A percentile compares a stretch with the other conserved stretches of the same genome.
phyloP scores from a whole-genome alignment of 768 basidiomycete genomes.

The Coprinopsis sp. region DNA sequence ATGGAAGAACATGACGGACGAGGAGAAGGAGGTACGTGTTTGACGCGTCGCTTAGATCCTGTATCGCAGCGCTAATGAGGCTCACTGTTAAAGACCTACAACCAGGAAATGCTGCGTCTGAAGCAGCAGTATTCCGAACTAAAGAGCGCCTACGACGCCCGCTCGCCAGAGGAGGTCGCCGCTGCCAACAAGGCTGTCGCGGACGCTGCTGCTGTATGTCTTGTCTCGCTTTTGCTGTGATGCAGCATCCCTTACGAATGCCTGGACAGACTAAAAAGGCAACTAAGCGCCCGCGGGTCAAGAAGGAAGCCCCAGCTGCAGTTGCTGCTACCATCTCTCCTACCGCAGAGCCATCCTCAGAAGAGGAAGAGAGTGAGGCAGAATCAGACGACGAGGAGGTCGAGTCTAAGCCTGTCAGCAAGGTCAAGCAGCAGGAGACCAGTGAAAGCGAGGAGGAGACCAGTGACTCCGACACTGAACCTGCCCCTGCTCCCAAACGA shows the following conservation, averaged over 20 bases:
- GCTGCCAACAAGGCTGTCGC: conserved; percentile 42
- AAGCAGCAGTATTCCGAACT: conserved; percentile 61
- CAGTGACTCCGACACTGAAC: conserved; percentile 9
- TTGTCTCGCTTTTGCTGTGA: conserved; percentile 2
- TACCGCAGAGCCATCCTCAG: conserved; percentile 13
- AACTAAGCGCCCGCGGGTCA: conserved; percentile 19
- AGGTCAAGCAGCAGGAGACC: background rate
- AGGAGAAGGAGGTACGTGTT: conserved; percentile 67
- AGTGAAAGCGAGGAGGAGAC: conserved; percentile 2
- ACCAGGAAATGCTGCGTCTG: conserved; percentile 46
- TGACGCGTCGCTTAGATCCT: conserved; percentile 11
- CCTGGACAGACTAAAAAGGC: conserved; percentile 28
- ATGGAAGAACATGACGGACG: conserved; percentile 66
- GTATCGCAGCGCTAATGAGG: conserved; percentile 4
- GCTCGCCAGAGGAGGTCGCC: conserved; percentile 43
- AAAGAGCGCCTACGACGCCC: conserved; percentile 61
- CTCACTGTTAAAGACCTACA: conserved; percentile 43
- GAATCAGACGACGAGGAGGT: conserved; percentile 29
- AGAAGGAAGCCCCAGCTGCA: conserved; percentile 19
- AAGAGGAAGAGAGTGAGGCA: conserved; percentile 21
- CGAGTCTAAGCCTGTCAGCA: conserved; percentile 8
- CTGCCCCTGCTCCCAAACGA: conserved; percentile 27
- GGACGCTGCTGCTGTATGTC: conserved; percentile 34
- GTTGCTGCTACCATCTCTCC: conserved; percentile 20
- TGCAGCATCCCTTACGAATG: conserved; percentile 1